Evolutionary conservation across 164 flowering plant genomes (phyloP).

Genomic region (Protea cynaroides): DNA sequence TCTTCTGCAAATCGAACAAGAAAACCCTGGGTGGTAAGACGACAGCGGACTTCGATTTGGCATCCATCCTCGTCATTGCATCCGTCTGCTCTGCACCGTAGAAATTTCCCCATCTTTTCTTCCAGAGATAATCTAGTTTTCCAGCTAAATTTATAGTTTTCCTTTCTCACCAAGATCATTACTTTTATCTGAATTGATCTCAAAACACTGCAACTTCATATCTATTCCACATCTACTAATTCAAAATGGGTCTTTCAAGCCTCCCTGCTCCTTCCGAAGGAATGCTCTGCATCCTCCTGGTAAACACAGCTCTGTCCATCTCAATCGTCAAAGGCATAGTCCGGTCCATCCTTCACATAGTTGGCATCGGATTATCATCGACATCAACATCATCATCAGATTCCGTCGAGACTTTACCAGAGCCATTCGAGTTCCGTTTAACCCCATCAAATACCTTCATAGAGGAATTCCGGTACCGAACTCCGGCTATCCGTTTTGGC

Average conservation of each 20-base stretch:
- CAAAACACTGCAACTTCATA: too few species aligned
- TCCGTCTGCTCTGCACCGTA: too few species aligned
- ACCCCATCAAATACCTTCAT: conserved; percentile 21
- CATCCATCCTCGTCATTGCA: too few species aligned
- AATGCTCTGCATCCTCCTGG: conserved; percentile 51
- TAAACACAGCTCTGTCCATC: conserved; percentile 64
- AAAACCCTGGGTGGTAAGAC: too few species aligned
- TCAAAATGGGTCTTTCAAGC: conserved; percentile 58
- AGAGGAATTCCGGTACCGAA: conserved; percentile 41
- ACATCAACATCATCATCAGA: conserved; percentile 11
- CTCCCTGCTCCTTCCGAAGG: conserved; percentile 68
- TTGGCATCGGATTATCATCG: conserved; percentile 31
- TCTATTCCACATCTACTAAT: too few species aligned
- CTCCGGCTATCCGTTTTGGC: conserved; percentile 38
- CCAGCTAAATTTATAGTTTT: too few species aligned
- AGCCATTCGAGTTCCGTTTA: conserved; percentile 14
- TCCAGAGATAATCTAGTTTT: too few species aligned
- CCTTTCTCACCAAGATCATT: too few species aligned
- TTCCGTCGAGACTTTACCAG: conserved; percentile 16
- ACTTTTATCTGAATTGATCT: too few species aligned
- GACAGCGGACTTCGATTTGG: too few species aligned
- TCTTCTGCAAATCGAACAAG: too few species aligned
- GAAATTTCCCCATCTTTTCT: too few species aligned
- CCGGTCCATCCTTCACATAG: conserved; percentile 44
- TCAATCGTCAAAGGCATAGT: conserved; percentile 50